phyloP scores from a whole-genome alignment of 2,329 filamentous ascomycete genomes.

The Neopestalotiopsis sp. region DNA sequence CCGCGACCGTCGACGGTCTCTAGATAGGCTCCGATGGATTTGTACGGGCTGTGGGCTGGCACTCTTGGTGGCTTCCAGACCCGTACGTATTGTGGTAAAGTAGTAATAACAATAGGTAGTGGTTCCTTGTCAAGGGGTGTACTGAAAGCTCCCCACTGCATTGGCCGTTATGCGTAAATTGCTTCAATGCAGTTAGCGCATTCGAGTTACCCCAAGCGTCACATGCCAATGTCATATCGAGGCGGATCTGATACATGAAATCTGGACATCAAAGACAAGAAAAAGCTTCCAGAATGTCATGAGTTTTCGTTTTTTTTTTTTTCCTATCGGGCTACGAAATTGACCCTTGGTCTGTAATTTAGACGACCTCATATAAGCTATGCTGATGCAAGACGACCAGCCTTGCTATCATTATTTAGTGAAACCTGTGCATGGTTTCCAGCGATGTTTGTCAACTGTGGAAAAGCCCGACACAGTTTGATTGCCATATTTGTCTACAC shows the following conservation, averaged over 20 bases:
- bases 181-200: constrained; percentile 2
- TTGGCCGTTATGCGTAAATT: constrained; percentile 1
- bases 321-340: not conserved
- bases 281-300: not conserved
- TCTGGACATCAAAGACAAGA: not conserved
- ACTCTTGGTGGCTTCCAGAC: not conserved
- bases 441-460: not conserved
- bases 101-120: not conserved
- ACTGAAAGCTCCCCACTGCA: constrained; percentile 3
- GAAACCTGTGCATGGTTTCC: not conserved
- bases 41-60: not conserved
- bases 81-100: not conserved
- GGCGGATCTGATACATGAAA: not conserved
- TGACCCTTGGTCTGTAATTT: not conserved
- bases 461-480: not conserved
- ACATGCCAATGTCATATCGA: not conserved
- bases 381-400: not conserved
- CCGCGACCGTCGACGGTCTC: constrained; percentile 1
- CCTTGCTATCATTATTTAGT: not conserved
- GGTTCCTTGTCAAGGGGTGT: not conserved
- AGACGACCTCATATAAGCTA: not conserved
- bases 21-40: not conserved
- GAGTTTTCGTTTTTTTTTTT: not conserved
- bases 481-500: not conserved
- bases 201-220: not conserved